A percentile compares a stretch with the other conserved stretches of the same genome.
These are phyloP conservation scores for Coemansia sp. DNA, from an alignment of 192 early-diverging fungal genomes.

Conservation along the genomic window DNA sequence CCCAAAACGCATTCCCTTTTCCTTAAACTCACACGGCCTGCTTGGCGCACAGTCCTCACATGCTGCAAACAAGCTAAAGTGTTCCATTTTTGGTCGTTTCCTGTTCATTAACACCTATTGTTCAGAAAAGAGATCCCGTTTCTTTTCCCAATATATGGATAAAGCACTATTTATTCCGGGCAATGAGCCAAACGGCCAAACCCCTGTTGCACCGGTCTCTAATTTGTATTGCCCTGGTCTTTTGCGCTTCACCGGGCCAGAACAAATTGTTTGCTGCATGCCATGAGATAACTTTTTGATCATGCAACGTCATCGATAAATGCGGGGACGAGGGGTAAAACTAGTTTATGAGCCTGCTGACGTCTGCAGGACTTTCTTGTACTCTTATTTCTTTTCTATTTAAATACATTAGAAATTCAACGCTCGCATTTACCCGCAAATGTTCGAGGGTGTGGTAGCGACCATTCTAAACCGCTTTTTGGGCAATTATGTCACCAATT, in stretches of 20 bases:
- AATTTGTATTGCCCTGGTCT: too few relatives aligned
- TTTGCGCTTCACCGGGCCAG: too few relatives aligned
- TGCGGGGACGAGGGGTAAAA: not conserved
- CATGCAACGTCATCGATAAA: not conserved
- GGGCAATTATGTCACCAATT: slow-evolving; percentile 93
- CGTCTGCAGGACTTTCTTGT: not conserved
- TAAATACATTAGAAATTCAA: not conserved
- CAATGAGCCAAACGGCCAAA: too few relatives aligned
- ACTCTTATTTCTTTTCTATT: not conserved
- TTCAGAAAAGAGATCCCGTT: not conserved
- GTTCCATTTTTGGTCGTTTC: too few relatives aligned
- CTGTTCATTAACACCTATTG: not conserved
- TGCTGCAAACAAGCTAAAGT: not conserved
- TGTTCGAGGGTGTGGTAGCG: slow-evolving; percentile 79
- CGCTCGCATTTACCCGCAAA: slow-evolving; percentile 15
- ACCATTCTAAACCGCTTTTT: slow-evolving; percentile 80
- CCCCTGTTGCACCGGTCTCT: too few relatives aligned
- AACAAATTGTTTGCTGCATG: too few relatives aligned
- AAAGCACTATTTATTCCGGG: not conserved
- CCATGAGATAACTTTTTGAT: too few relatives aligned
- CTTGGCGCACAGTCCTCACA: not conserved
- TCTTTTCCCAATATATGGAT: not conserved
- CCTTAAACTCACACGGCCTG: not conserved
- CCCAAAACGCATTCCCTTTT: not conserved
- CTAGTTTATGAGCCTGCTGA: not conserved